Conservation (phyloP, 768 basidiomycete species). For the Suillus clintonianus region DNA sequence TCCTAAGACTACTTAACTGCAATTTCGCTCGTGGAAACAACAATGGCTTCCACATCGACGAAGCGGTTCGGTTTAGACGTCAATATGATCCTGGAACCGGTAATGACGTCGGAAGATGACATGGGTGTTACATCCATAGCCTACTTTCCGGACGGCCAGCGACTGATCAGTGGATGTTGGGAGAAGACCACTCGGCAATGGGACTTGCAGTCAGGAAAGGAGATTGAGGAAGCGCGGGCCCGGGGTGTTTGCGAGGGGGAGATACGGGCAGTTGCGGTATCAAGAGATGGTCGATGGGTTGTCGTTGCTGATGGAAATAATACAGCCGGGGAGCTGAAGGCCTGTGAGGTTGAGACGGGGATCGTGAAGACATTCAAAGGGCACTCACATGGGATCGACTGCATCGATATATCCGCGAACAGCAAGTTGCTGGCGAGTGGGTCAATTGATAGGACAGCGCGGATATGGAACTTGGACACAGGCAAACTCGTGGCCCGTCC, state of each 20-base stretch:
- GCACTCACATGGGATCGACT: fast-evolving
- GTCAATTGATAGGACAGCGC: not conserved
- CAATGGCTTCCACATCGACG: no score
- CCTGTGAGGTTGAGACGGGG: not conserved
- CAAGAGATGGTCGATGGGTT: not conserved
- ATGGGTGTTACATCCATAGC: no score
- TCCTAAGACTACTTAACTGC: no score
- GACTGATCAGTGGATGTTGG: not conserved
- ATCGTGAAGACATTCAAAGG: not conserved
- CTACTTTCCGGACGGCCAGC: not conserved
- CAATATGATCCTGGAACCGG: no score
- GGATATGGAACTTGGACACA: not conserved
- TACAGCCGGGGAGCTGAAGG: not conserved
- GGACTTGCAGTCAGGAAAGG: not conserved
- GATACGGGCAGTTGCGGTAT: not conserved
- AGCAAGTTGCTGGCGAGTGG: not conserved
- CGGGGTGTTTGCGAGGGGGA: not conserved
- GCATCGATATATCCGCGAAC: not conserved
- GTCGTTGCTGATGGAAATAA: not conserved
- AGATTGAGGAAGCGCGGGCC: not conserved
- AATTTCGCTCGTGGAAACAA: no score
- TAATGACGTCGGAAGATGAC: no score
- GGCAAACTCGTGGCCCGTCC: not conserved
- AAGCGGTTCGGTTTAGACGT: no score
- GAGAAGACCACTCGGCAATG: not conserved